phyloP scores from a whole-genome alignment of 164 flowering plant species.

The Annona squamosa region DNA sequence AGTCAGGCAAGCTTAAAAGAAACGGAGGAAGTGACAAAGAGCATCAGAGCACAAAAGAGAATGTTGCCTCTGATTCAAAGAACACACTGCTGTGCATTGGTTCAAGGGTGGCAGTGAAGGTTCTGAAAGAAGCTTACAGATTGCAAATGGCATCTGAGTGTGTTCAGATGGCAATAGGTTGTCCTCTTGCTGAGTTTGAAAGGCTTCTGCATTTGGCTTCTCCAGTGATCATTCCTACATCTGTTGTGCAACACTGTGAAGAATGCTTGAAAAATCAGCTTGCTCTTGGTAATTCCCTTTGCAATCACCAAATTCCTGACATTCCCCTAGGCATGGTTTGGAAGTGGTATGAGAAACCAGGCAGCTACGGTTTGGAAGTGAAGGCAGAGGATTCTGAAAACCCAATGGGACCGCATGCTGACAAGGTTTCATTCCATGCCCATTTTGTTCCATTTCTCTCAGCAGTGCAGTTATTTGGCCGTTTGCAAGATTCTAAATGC shows the following conservation, averaged over 20 bases:
- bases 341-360: constrained; percentile 77
- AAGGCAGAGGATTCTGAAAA: constrained; percentile 33
- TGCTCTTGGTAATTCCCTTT: constrained; percentile 16
- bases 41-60: background rate
- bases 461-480: constrained; percentile 66
- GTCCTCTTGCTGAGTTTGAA: constrained; percentile 64
- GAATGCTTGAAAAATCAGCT: constrained; percentile 23
- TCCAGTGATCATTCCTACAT: constrained; percentile 36
- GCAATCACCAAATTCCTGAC: constrained; percentile 45
- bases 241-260: constrained; percentile 13
- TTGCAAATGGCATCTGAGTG: constrained; percentile 44
- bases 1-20: constrained; percentile 4
- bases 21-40: constrained; percentile 10
- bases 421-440: constrained; percentile 30
- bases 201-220: constrained; percentile 42
- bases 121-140: constrained; percentile 35
- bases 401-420: constrained; percentile 27
- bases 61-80: constrained; percentile 7
- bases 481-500: constrained; percentile 3
- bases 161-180: constrained; percentile 37
- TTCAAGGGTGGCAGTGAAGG: constrained; percentile 20
- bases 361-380: constrained; percentile 64
- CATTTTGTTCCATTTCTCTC: constrained; percentile 73
- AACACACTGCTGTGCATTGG: constrained; percentile 3
- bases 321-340: constrained; percentile 44